Base-by-base conservation (phyloP, 1,284 basidiomycete species). In the Naganishia sp. region DNA sequence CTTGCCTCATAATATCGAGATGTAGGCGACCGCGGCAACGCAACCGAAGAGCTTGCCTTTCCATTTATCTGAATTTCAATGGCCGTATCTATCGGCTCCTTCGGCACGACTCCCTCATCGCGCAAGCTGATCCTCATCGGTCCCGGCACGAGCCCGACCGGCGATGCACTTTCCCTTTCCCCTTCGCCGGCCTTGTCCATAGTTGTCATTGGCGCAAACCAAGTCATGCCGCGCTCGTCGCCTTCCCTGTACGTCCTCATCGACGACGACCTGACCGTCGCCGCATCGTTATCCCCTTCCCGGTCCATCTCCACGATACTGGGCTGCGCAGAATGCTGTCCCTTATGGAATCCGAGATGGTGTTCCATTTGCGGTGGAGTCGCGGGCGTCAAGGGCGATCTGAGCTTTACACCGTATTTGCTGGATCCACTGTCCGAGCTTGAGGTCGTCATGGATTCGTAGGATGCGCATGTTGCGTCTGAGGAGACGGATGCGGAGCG, bases 211-310 rank as follows among this genome's bases (percentile, higher is more conserved):
- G 35, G 21, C 25, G 47, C 11, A 32, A 61, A 51, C 5, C 58
- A 35, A 1, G 35, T n/a, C 32, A 41, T 17, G 1, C 46, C 18
- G 21, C 32, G 32, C 23, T 61, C 58, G n/a, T 61, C 58, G 3
- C 58, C 58, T 28, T 61, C 58, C 47, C 58, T 47, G 18, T 61
- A 61, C 32, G 58, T 61, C 35, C 58, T 61, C 58, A 61, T 61
- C 13, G 58, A 61, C 21, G 58, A 39, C 4, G 58, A 61, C 15
- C 58, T 47, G 3, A 61, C 58, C 39, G 58, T 61, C 11, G 58
- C 35, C 32, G 58, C 58, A 42, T 61, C 58, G 25, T 61, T 61
- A 28, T 61, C 58, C 3, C 47, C 58, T 25, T 61, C 58, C 21
- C 13, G n/a, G 10, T 61, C 58, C 23, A 25, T 35, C 35, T 60